Evolutionary conservation across 306 rosid species (phyloP).

Genomic region (Rubus idaeus): DNA sequence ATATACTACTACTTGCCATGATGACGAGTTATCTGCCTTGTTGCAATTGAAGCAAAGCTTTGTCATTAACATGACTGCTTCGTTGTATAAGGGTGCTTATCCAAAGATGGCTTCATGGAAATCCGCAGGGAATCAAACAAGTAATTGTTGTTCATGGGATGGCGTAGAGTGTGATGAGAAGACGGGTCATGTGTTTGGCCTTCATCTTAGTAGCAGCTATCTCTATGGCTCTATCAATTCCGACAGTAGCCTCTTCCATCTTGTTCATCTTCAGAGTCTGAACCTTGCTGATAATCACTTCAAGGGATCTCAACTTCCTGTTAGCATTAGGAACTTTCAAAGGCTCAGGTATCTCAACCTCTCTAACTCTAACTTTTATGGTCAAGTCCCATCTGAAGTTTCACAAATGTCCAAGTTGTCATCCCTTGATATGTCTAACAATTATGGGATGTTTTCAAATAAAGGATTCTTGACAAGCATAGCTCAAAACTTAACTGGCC

Average conservation of each 20-base stretch:
- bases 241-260: neutral
- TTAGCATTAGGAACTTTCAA: neutral
- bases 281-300: constrained; percentile 12
- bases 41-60: constrained; percentile 21
- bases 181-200: neutral
- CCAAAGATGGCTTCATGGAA: constrained; percentile 12
- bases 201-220: constrained; percentile 10
- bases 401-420: neutral
- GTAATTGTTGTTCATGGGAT: constrained; percentile 16
- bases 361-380: neutral
- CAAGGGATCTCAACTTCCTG: constrained; percentile 5
- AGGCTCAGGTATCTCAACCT: constrained; percentile 6
- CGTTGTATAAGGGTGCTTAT: neutral
- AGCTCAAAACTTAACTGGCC: constrained; percentile 7
- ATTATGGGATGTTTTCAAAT: neutral
- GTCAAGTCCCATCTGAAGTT: constrained; percentile 8
- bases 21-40: neutral
- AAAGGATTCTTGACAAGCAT: neutral
- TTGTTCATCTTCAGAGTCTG: neutral
- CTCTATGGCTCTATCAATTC: constrained; percentile 12
- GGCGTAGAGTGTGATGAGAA: constrained; percentile 15
- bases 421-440: neutral
- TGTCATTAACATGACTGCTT: neutral
- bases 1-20: constrained; percentile 5
- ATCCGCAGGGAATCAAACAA: neutral